Evolutionary conservation across 1,139 yeast genomes (phyloP), one percentile per base, ranked within the genome.

Genomic region (Hyphopichia fennica): DNA sequence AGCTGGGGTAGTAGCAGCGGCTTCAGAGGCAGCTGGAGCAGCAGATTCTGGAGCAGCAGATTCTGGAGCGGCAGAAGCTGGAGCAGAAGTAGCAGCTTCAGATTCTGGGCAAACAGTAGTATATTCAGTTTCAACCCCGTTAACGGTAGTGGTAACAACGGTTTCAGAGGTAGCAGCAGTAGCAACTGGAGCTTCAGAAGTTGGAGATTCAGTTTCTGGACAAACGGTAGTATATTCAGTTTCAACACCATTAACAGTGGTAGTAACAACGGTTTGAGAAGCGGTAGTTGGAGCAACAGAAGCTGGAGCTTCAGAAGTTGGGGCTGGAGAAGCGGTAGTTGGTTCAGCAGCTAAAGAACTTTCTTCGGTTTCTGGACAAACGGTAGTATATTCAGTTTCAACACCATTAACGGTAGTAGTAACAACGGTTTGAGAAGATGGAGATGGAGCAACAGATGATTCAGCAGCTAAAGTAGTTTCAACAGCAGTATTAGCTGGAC

Each of bases 161-260:
- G 71, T 54, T 45, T 52, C 4, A 13, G 38, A 9, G 9, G 45
- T n/a, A n/a, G 51, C 35, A 28, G 47, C 46, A 22, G 48, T 37
- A 32, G 63, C 15, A 15, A 44, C 42, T 29, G 39, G 42, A 32
- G 43, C 39, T 23, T 47, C 35, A 35, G 54, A 34, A 39, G 49
- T 48, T 34, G 35, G 19, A 18, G 32, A 33, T 18, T 35, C 38
- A 46, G 65, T 54, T 43, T 60, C 57, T 45, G 79, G 79, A 48
- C 81, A 76, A 60, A 69, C 62, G 41, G 82, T 77, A 50, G 81
- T 73, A 68, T 70, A 74, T 35, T 58, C 57, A 36, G 81, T 76
- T 42, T 57, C 63, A 34, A 63, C 64, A 42, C 77, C 80, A 39
- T 64, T 53, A 33, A 65, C 63, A 35, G 80, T 73, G 38, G 65